Evolutionary conservation across 164 flowering plant species (phyloP).

Genomic region (Vitis riparia): DNA sequence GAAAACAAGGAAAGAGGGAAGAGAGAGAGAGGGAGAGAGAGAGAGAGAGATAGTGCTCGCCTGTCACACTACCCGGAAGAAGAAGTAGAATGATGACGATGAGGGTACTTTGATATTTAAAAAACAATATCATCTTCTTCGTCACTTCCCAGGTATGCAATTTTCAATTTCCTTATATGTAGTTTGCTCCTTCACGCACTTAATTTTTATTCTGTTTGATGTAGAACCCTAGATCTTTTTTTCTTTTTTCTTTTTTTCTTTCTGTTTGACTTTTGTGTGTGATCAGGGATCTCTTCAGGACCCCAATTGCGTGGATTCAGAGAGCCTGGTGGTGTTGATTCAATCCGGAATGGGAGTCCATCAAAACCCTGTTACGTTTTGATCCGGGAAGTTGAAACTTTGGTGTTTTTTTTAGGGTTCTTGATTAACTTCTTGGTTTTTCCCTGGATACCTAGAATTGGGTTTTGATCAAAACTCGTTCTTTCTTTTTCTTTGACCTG

Average conservation of each 20-base stretch:
- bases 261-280: background rate
- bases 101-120: background rate
- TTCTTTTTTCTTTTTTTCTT: background rate
- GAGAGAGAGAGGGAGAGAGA: too few species aligned
- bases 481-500: background rate
- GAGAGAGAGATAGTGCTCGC: background rate
- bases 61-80: background rate
- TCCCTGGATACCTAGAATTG: slow-evolving; percentile 6
- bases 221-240: slow-evolving; percentile 13
- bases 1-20: too few species aligned
- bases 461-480: slow-evolving; percentile 12
- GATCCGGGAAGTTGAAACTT: slow-evolving; percentile 16
- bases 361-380: background rate
- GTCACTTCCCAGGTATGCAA: slow-evolving; percentile 3
- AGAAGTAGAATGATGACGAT: background rate
- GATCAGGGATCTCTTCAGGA: background rate
- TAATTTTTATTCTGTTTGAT: background rate
- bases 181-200: background rate
- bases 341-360: background rate
- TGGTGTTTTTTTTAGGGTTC: slow-evolving; percentile 7
- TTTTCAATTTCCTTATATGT: background rate
- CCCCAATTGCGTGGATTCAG: slow-evolving; percentile 1
- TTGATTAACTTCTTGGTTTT: slow-evolving; percentile 5
- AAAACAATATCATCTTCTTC: background rate
- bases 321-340: background rate